Evolutionary conservation across 2,329 filamentous ascomycete genomes (phyloP), one percentile per base, ranked within the genome.

Genomic region (Diaporthe vaccinii): DNA sequence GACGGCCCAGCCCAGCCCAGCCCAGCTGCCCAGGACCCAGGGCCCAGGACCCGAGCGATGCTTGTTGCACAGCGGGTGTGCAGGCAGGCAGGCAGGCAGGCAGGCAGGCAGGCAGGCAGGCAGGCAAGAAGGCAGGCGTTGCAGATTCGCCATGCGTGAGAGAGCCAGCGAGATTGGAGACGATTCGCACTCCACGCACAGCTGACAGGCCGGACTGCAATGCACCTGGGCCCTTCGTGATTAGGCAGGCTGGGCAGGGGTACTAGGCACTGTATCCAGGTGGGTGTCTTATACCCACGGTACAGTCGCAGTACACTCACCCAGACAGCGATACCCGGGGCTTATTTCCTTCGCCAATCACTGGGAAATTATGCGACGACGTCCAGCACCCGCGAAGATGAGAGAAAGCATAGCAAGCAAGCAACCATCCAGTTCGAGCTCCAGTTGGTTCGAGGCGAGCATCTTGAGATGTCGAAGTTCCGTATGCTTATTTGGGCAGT

Each of bases 1-100:
- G 34, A 39, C 65, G 65, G 65, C 65, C 65, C 65, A 69, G 65
- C 65, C 65, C 65, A 68, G 62, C 59, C 59, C 59, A 44, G 59
- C 59, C 59, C 59, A 62, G 59, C 55, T 17, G 49, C 61, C 61
- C 61, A 67, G 61, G 61, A 12, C 65, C 65, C 62, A 61, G 57
- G 34, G 17, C 34, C 57, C 59, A 69, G 65, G 65, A 69, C 65
- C 46, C 46, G 65, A 68, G 31, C 31, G 31, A 68, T 51, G 65
- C 65, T 68, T 68, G 46, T 39, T 68, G 65, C 65, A 53, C 46
- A 65, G 59, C 17, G 61, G 17, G 15, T 6, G 25, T 67, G 41
- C 41, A 34, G 61, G 61, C 61, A 49, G 41, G 61, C 61, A 65
- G 61, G n/a, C 61, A 49, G 41, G 3, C 15, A 28, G 12, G 4